phyloP scores from a whole-genome alignment of 2,329 filamentous ascomycete genomes.

The Decorospora gaudefroyi region DNA sequence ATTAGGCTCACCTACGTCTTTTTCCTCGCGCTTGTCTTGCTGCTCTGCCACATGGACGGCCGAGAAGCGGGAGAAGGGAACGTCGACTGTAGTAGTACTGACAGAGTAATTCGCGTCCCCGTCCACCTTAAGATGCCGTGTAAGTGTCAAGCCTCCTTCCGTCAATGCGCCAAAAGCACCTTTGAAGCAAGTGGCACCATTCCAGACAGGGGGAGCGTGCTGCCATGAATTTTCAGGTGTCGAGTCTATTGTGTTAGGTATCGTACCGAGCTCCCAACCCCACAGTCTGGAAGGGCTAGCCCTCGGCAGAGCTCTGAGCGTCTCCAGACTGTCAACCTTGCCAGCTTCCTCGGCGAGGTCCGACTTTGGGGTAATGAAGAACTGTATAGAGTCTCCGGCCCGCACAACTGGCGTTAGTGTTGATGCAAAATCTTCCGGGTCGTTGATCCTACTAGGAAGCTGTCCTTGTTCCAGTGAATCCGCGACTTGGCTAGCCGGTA shows the following conservation, averaged over 20 bases:
- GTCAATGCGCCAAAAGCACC: constrained; percentile 67
- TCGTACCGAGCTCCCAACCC: constrained; percentile 47
- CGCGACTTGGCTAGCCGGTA: constrained; percentile 14
- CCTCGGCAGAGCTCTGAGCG: background rate
- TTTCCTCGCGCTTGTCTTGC: constrained; percentile 2
- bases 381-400: constrained; percentile 64
- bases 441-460: constrained; percentile 12
- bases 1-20: constrained; percentile 20
- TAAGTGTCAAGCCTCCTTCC: constrained; percentile 55
- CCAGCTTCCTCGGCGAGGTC: background rate
- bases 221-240: constrained; percentile 34
- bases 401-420: constrained; percentile 62
- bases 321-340: constrained; percentile 1
- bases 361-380: constrained; percentile 34
- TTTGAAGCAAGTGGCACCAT: constrained; percentile 26
- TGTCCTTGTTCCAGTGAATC: constrained; percentile 4
- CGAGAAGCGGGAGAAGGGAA: constrained; percentile 51
- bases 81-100: constrained; percentile 54
- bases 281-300: constrained; percentile 4
- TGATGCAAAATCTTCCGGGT: constrained; percentile 40
- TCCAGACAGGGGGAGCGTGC: constrained; percentile 8
- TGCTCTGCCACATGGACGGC: constrained; percentile 4
- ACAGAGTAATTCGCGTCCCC: constrained; percentile 7
- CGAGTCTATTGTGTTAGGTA: constrained; percentile 53
- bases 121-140: constrained; percentile 7